Conservation (phyloP, 2,329 filamentous ascomycete species). For the Pseudophaeomoniella oleicola region DNA sequence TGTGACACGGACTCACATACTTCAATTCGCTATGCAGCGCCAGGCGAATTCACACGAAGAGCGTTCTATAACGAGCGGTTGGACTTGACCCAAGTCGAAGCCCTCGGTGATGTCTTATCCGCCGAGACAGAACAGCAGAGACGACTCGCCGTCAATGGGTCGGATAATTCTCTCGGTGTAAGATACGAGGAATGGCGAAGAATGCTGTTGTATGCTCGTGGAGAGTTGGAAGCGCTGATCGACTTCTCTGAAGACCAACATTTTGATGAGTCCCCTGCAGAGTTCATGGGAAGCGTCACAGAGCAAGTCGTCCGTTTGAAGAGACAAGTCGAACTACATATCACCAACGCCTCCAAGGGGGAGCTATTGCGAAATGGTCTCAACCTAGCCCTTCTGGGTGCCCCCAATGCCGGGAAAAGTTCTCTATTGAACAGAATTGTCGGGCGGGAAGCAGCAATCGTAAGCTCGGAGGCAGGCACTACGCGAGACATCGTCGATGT, state of each 20-base stretch:
- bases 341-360: slow-evolving; percentile 62
- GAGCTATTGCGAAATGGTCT: slow-evolving; percentile 79
- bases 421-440: slow-evolving; percentile 83
- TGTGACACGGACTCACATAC: slow-evolving; percentile 9
- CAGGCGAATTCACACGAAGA: slow-evolving; percentile 86
- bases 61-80: slow-evolving; percentile 80
- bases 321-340: slow-evolving; percentile 50
- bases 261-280: slow-evolving; percentile 72
- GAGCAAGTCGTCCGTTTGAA: slow-evolving; percentile 48
- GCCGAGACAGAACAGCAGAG: slow-evolving; percentile 86
- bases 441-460: slow-evolving; percentile 86
- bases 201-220: slow-evolving; percentile 63
- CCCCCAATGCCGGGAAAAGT: slow-evolving; percentile 90
- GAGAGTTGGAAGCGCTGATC: slow-evolving; percentile 87
- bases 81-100: slow-evolving; percentile 69
- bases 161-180: slow-evolving; percentile 52
- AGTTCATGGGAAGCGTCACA: slow-evolving; percentile 57
- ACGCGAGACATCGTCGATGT: slow-evolving; percentile 91
- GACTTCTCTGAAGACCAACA: slow-evolving; percentile 97
- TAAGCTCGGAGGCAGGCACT: slow-evolving; percentile 82
- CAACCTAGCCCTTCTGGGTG: slow-evolving; percentile 69
- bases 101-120: slow-evolving; percentile 44
- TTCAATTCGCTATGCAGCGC: slow-evolving; percentile 70
- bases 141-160: slow-evolving; percentile 66
- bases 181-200: slow-evolving; percentile 75